Evolutionary conservation across 345 rosid species (phyloP), one percentile per base, ranked within the genome.

Genomic region (Boechera divaricarpa): DNA sequence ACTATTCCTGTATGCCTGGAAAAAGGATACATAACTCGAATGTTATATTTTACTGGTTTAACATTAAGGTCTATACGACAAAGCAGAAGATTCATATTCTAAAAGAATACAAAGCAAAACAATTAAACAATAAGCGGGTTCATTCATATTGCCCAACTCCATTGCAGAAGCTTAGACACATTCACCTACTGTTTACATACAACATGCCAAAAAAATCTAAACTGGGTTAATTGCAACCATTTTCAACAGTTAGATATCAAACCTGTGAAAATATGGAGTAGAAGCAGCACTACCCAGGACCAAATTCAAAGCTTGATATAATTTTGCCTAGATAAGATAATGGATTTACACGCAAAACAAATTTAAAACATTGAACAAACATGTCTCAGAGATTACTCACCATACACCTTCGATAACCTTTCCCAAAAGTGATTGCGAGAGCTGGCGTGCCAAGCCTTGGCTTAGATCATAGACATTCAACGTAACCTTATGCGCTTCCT

Each of bases 1-100:
- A 88, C 91, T 15, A 95, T 65, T 6, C 98, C 98, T 4, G 99
- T 93, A 81, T 95, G 99, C 99, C 99, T 95, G 73, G 29, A 39
- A 77, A 18, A 61, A 16, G 33, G 51, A 45, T 7, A n/a, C n/a
- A n/a, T n/a, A n/a, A n/a, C n/a, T n/a, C n/a, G n/a, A 57, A 54
- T 63, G 73, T 33, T 16, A 65, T 29, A n/a, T 18, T 21, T 21
- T 71, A 36, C 16, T 0, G 35, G 33, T 31, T 24, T 12, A 44
- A 72, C 54, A 63, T 7, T 7, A 4, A 39, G 1, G 47, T 8
- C 6, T 5, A 38, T 10, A n/a, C 5, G 7, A 47, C 3, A 3
- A 76, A 41, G 65, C 57, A n/a, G 10, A 61, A n/a, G 57, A 10
- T n/a, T 41, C 15, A 41, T 21, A 41, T 3, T n/a, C n/a, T n/a